Evolutionary conservation across 805 yeast genomes (phyloP), one percentile per base, ranked within the genome.

Genomic region (Barnettozyma californica): DNA sequence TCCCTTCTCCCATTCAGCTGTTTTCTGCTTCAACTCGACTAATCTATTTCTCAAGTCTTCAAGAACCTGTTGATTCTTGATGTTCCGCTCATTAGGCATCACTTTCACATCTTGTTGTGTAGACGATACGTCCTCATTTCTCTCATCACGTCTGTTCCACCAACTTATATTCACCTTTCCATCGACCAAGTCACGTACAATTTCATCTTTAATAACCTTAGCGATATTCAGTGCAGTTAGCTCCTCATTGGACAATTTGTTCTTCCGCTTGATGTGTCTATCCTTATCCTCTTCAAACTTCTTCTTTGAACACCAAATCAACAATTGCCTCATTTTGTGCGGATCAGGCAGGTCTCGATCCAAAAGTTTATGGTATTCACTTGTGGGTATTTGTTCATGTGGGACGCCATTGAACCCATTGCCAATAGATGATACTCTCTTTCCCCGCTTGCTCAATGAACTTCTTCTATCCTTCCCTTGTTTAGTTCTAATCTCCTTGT

Each of bases 391-490:
- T 41, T 79, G 81, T 1, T 73, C 69, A 60, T 85, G 91, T 2
- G 91, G 91, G 27, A 74, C 75, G 0, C 83, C 87, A 2, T 70
- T 71, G 55, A 79, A 80, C 2, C 91, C 92, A 58, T 83, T 84
- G 2, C 91, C 90, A 7, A 85, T 76, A 0, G 90, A 82, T 59
- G 87, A 84, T 2, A 82, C 77, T 26, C 94, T 65, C 57, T 83
- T 83, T 8, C 94, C 94, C 31, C 94, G 68, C 46, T 76, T 75
- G 36, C 74, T 61, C 53, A 81, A 65, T 1, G 85, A 79, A 1
- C 78, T 59, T 45, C 84, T 61, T 54, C 85, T 68, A 26, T 48
- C 40, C 11, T 65, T 37, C 60, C 54, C 49, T n/a, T 47, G 27
- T 6, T 53, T 58, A 21, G 58, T 57, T 37, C 70, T 56, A 29